Evolutionary conservation across 345 rosid genomes (phyloP), one percentile per base, ranked within the genome.

Genomic region (Turnera subulata): DNA sequence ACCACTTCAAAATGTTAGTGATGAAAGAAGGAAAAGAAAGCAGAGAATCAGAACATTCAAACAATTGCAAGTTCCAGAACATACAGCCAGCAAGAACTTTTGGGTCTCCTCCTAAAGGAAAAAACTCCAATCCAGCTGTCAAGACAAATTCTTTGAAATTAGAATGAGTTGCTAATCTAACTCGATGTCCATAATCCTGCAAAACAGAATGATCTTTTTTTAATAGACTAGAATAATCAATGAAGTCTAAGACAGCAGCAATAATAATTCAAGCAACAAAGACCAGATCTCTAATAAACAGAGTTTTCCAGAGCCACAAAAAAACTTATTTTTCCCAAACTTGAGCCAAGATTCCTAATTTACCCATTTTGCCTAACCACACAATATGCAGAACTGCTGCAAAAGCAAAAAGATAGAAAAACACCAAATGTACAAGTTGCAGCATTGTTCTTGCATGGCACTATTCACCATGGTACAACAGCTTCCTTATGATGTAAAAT

Each of bases 161-260:
- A 65, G 89, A 82, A 82, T 94, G 99, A 60, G 96, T 94, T 40
- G 99, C 99, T 67, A 94, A 76, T 78, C 99, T 90, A 72, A 94
- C 99, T 50, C 99, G 87, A 85, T 94, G 99, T 24, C 99, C 99
- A 74, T 85, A 85, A 65, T 94, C 97, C 99, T 94, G 85, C 92
- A 78, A n/a, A n/a, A n/a, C 23, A 52, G 26, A 67, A 37, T 66
- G 22, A 13, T 2, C 53, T 55, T 63, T 40, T 55, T 46, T 3
- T 29, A 29, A 3, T 3, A 29, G 8, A n/a, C n/a, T 4, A 29
- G 35, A 29, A 29, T 3, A 29, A 4, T 29, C 35, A 29, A 29
- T 3, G 35, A 29, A 29, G 4, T 8, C 35, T 29, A 29, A 29
- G 35, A 29, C 35, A 3, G 35, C 35, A 29, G 35, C 4, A 29